Base-by-base conservation (phyloP, 371 early-diverging fungal species). In the Mortierella sp. region DNA sequence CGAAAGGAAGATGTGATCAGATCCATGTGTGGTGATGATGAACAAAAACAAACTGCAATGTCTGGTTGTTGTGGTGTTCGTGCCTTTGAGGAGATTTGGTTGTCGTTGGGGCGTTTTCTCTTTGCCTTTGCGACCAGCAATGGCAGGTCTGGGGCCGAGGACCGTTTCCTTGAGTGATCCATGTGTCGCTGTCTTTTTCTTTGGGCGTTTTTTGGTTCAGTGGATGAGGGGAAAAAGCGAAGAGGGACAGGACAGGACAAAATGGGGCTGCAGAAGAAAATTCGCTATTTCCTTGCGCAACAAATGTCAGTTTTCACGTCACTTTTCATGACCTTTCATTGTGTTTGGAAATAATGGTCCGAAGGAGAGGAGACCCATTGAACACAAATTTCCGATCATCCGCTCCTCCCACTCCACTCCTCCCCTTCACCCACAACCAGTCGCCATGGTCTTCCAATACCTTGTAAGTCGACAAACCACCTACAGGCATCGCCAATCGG, bases 11-110 rank as follows among this genome's bases (percentile, higher is more conserved):
- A 16, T 8, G 26, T 26, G 26, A 48, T 31, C 44, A 55, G 66
- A 50, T 64, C 65, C 29, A 48, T 19, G 29, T n/a, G 65, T 50
- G 58, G 24, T 67, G 66, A 39, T 29, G 50, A 63, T 8, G 43
- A n/a, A n/a, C 16, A 26, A 53, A 6, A 47, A 13, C 19, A 29
- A 37, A 39, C 26, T 37, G 1, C 19, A 24, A 44, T 39, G 34
- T 8, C 22, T 11, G 31, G 44, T 10, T 8, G n/a, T 55, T 29
- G 13, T 8, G 40, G 22, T 19, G 26, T 44, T 31, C 73, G n/a
- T 83, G 79, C 83, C 83, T 83, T 83, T 13, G 83, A 77, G 37
- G 83, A 83, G 72, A 83, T 83, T 63, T 83, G 83, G 70, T 83
- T 83, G 68, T 83, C 83, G 52, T 83, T 83, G 22, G 83, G 83